Base-by-base conservation (phyloP, 2,329 filamentous ascomycete species). In the Aspergillus sp. region DNA sequence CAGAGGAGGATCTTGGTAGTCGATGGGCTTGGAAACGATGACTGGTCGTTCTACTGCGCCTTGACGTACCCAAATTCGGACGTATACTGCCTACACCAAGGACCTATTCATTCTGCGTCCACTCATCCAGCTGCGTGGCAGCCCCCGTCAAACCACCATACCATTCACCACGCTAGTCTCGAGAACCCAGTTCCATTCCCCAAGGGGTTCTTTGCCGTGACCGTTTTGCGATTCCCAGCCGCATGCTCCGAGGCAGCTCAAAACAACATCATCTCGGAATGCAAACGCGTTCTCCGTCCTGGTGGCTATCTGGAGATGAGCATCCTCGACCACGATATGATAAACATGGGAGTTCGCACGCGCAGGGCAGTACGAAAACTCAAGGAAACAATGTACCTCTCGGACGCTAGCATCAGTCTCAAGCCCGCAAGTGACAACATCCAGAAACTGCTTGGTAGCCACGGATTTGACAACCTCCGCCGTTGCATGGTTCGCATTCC, bases 11-110 rank as follows among this genome's bases (percentile, higher is more conserved):
- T 81, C 18, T 71, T 81, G 34, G 76, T 81, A 22, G 74, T 81
- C 45, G 79, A 81, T 59, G 79, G 79, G 12, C 68, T 81, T 17
- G 78, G 78, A n/a, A 80, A 80, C 53, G 78, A 80, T 53, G 79
- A 81, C 57, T 81, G 79, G 79, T 81, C 79, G 8, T 80, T 79
- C 62, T 81, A 81, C 62, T 81, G 79, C 63, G 76, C 79, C 13
- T 67, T 81, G 48, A 79, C 78, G 2, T 81, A 81, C 53, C 75
- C 77, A 5, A 71, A 73, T 55, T 76, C 77, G 0, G 73, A 73
- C 20, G 71, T 81, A 3, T 79, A 80, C 63, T 78, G 73, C 52
- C 65, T 81, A 32, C 74, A 68, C 26, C 66, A 72, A 30, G 71
- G 72, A 18, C 71, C 69, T 4, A 64, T 68, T 13, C 70, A 71